These are phyloP conservation scores for Arctium minus DNA, from an alignment of 129 eudicot genomes.

Conservation along the genomic window DNA sequence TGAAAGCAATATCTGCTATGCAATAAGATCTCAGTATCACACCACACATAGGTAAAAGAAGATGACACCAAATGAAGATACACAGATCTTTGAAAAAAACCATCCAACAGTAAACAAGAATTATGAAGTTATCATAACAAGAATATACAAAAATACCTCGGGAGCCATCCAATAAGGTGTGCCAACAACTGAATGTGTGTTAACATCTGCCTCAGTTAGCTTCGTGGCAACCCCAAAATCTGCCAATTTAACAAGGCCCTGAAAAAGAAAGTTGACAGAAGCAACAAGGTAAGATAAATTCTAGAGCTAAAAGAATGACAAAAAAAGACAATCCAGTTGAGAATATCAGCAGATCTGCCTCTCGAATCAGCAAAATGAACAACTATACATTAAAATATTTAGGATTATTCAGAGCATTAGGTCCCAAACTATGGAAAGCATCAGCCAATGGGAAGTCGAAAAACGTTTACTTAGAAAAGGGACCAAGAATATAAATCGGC, in stretches of 20 bases:
- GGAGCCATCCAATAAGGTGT: constrained; percentile 99
- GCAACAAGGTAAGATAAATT: constrained; percentile 10
- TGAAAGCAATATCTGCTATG: background rate
- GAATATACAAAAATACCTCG: constrained; percentile 55
- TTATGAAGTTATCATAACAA: background rate
- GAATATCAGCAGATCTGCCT: background rate
- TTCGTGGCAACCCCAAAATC: constrained; percentile 99
- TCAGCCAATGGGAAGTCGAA: background rate
- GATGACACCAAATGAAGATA: background rate
- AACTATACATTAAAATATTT: background rate
- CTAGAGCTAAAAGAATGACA: background rate
- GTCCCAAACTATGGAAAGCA: background rate
- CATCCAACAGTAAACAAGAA: background rate
- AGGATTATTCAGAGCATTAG: background rate
- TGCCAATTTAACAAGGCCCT: constrained; percentile 98
- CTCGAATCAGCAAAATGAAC: background rate
- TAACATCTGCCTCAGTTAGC: constrained; percentile 90
- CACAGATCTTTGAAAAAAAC: background rate
- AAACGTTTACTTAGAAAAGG: background rate
- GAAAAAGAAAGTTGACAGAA: constrained; percentile 24
- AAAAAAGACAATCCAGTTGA: background rate
- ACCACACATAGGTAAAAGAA: background rate
- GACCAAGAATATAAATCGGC: background rate
- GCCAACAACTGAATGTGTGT: constrained; percentile 98
- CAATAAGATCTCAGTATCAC: background rate